A percentile compares a stretch with the other conserved stretches of the same genome.
Evolutionary conservation across 2,329 filamentous ascomycete genomes (phyloP).

Genomic region (Alternaria infectoria): DNA sequence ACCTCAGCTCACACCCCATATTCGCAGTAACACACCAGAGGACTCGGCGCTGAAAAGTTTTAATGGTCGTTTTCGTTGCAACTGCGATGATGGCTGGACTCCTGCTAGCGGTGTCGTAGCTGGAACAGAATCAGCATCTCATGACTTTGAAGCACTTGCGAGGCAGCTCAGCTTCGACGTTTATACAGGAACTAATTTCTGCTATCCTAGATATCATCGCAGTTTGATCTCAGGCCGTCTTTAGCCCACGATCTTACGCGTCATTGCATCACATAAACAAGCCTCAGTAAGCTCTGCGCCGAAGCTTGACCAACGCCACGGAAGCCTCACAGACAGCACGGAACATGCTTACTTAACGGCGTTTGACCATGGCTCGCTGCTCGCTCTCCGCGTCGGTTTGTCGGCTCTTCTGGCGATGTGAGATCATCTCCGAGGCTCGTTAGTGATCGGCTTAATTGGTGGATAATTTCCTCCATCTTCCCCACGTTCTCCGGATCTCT

Average conservation of each 20-base stretch:
- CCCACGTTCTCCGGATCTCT: constrained; percentile 16
- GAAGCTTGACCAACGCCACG: constrained; percentile 2
- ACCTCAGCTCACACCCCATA: neutral
- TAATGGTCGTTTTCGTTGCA: neutral
- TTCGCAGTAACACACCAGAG: neutral
- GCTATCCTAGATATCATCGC: neutral
- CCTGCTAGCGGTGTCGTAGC: neutral
- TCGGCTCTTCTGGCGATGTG: neutral
- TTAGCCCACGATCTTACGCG: neutral
- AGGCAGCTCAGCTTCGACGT: neutral
- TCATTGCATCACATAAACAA: neutral
- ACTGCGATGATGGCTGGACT: neutral
- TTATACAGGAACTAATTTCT: neutral
- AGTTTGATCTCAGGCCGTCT: neutral
- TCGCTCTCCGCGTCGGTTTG: neutral
- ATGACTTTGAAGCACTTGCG: neutral
- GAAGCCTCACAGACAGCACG: neutral
- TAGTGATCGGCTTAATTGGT: constrained; percentile 21
- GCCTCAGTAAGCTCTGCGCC: constrained; percentile 1
- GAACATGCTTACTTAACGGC: neutral
- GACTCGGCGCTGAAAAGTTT: neutral
- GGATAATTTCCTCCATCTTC: constrained; percentile 24
- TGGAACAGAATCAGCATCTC: neutral
- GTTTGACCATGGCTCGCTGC: neutral
- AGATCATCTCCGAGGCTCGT: neutral